Conservation (phyloP, 306 rosid species). For the Inga oerstediana region DNA sequence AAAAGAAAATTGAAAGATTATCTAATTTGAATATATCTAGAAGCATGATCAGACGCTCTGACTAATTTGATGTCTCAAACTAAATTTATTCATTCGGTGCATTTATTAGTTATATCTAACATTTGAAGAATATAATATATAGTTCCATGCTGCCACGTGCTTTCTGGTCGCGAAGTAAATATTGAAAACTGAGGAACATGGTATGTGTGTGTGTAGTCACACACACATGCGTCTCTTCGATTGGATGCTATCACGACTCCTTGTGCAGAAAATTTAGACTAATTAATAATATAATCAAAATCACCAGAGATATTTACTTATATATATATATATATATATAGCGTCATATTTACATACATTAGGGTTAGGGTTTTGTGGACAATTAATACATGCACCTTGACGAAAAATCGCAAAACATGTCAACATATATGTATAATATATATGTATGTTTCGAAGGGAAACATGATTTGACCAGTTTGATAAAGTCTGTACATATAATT, state of each 20-base stretch:
- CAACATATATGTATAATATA: not conserved
- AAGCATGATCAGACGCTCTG: not conserved
- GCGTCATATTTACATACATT: not conserved
- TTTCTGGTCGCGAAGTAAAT: not conserved
- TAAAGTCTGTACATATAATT: slow-evolving; percentile 31
- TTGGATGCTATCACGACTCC: not conserved
- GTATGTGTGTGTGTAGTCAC: not conserved
- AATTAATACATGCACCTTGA: not conserved
- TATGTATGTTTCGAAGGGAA: not conserved
- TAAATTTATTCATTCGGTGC: no score
- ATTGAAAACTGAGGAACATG: not conserved
- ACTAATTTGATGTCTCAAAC: not conserved
- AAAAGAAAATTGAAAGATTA: no score
- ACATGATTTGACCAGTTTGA: slow-evolving; percentile 20
- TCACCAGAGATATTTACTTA: not conserved
- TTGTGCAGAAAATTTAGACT: not conserved
- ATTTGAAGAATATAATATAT: not conserved
- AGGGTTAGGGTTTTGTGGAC: not conserved
- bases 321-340: not conserved
- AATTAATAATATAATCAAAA: not conserved
- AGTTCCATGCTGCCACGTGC: not conserved
- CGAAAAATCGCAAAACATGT: not conserved
- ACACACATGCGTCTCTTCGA: not conserved
- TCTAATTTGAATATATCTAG: no score
- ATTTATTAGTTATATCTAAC: not conserved